Percentiles rank a stretch among this genome's conserved stretches.
Evolutionary conservation across 805 yeast species (phyloP).

Genomic region (Yamadazyma scolyti): DNA sequence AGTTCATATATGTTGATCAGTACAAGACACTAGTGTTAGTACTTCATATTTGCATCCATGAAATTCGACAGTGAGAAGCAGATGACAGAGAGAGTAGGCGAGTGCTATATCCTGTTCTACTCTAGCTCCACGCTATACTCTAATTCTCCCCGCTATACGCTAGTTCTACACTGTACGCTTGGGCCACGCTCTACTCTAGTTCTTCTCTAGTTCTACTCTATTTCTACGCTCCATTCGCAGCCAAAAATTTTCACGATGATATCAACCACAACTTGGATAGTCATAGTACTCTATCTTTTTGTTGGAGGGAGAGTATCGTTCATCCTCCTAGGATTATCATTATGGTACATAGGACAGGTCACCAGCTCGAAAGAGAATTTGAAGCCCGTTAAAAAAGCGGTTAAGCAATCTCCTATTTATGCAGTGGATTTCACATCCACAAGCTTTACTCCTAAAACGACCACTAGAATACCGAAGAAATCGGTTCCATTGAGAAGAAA

Average conservation of each 20-base stretch:
- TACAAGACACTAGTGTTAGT: no score
- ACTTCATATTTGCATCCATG: no score
- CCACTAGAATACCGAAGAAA: slow-evolving; percentile 15
- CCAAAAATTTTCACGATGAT: slow-evolving; percentile 10
- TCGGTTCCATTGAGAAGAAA: slow-evolving; percentile 13
- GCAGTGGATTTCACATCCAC: slow-evolving; percentile 43
- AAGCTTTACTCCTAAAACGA: slow-evolving; percentile 19
- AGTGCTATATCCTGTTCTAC: no score
- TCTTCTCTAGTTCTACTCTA: no score
- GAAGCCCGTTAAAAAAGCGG: slow-evolving; percentile 2
- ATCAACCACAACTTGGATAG: slow-evolving; percentile 6
- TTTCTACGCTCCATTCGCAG: no score
- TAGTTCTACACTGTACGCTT: no score
- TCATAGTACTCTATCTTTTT: slow-evolving; percentile 22
- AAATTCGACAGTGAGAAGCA: no score
- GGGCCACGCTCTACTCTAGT: no score
- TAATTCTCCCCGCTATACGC: no score
- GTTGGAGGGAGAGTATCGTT: slow-evolving; percentile 44
- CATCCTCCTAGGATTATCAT: slow-evolving; percentile 12
- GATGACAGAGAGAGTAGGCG: no score
- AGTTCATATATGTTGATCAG: no score
- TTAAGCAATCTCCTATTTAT: slow-evolving; percentile 29
- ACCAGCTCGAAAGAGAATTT: neutral
- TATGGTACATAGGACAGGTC: neutral
- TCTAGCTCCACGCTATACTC: no score